Conservation (phyloP, 2,329 filamentous ascomycete genomes). For the Fusarium sp. region DNA sequence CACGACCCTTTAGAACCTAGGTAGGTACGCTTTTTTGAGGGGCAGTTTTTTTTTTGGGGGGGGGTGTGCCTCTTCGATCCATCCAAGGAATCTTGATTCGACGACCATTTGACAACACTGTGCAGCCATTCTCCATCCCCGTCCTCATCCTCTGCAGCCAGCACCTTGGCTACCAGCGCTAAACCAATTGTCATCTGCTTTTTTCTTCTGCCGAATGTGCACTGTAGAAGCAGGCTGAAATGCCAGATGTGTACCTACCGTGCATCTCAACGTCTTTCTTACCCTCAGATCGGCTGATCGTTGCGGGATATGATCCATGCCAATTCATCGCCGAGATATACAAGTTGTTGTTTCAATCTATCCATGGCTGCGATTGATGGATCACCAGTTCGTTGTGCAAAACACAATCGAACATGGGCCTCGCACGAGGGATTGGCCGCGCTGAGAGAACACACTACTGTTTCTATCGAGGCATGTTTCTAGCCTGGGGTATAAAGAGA, state of each 20-base stretch:
- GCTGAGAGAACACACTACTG: neutral
- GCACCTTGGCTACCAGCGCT: constrained; percentile 17
- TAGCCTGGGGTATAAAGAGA: constrained; percentile 9
- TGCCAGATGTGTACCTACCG: constrained; percentile 6
- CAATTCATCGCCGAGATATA: constrained; percentile 37
- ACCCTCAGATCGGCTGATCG: constrained; percentile 33
- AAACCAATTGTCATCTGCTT: constrained; percentile 8
- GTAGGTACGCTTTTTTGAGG: constrained; percentile 37
- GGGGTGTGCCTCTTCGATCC: constrained; percentile 40
- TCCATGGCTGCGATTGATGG: constrained; percentile 24
- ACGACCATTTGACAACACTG: constrained; percentile 44
- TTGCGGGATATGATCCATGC: constrained; percentile 28
- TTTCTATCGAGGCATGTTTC: neutral
- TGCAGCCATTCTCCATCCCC: constrained; percentile 20
- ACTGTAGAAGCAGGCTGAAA: constrained; percentile 4
- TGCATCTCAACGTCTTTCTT: constrained; percentile 25
- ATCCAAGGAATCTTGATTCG: constrained; percentile 41
- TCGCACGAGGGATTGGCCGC: neutral
- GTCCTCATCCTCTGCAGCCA: constrained; percentile 32
- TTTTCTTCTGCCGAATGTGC: constrained; percentile 15
- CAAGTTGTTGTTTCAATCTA: constrained; percentile 37
- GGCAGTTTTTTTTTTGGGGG: constrained; percentile 17
- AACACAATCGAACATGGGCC: neutral
- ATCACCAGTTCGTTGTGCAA: constrained; percentile 6
- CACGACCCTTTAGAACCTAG: constrained; percentile 40